Evolutionary conservation across 495 filamentous ascomycete genomes (phyloP).

Genomic region (Apiosordaria backusii): DNA sequence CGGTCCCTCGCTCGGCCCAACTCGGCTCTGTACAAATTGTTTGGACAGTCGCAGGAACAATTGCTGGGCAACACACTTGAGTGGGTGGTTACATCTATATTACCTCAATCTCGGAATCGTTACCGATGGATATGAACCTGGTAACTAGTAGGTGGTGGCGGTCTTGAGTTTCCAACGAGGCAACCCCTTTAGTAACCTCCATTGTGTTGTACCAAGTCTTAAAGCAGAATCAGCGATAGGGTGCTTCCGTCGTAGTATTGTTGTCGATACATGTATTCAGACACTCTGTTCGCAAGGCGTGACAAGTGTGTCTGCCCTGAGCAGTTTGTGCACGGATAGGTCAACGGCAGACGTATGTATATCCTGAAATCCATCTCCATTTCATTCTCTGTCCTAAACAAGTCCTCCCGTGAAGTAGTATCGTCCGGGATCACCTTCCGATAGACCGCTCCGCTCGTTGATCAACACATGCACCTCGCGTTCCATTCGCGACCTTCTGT

Average conservation of each 20-base stretch:
- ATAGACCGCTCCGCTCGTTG: not conserved
- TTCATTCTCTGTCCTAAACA: not conserved
- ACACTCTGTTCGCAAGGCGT: no score
- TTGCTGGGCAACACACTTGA: no score
- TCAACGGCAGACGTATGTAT: not conserved
- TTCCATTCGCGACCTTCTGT: not conserved
- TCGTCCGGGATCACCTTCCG: not conserved
- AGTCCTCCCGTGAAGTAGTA: not conserved
- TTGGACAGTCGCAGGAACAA: no score
- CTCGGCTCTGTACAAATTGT: not conserved
- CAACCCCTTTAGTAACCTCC: not conserved
- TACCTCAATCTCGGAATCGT: not conserved
- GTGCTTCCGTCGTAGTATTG: no score
- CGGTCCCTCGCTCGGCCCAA: not conserved
- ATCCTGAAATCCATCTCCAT: not conserved
- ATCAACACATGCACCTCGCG: not conserved
- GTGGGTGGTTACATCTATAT: not conserved
- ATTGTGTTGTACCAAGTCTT: not conserved
- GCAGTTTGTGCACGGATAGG: not conserved
- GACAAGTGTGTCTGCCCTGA: no score
- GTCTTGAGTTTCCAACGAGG: not conserved
- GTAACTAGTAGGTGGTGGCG: not conserved
- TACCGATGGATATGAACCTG: not conserved
- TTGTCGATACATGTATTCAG: no score
- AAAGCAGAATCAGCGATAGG: no score